Conservation (phyloP, 306 rosid species). For the Vigna mungo region DNA sequence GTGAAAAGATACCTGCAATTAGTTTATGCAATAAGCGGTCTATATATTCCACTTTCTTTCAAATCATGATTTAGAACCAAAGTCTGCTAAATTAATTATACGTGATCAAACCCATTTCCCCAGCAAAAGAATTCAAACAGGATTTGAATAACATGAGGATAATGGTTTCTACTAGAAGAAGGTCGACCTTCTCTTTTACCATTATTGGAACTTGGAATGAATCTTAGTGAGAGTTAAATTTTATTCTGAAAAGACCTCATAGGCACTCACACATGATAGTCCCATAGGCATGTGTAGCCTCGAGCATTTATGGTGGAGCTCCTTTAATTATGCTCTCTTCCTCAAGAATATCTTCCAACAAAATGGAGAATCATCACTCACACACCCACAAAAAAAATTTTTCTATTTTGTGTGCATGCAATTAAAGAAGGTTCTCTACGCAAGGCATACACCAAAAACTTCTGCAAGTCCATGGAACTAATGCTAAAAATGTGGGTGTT, state of each 20-base stretch:
- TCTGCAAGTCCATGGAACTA: slow-evolving; percentile 33
- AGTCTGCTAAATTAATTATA: slow-evolving; percentile 8
- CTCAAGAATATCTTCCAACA: slow-evolving; percentile 39
- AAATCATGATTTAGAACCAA: slow-evolving; percentile 9
- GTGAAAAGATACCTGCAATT: slow-evolving; percentile 8
- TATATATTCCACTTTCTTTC: slow-evolving; percentile 39
- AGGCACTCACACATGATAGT: slow-evolving; percentile 37
- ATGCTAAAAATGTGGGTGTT: slow-evolving; percentile 43
- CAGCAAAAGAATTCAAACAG: slow-evolving; percentile 31
- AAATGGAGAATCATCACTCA: no score
- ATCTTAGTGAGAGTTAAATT: slow-evolving; percentile 34
- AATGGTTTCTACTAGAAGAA: slow-evolving; percentile 47
- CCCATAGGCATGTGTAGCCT: slow-evolving; percentile 34
- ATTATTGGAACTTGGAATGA: slow-evolving; percentile 44
- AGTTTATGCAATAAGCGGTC: background rate
- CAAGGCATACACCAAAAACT: slow-evolving; percentile 43
- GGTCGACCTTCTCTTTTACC: slow-evolving; percentile 46
- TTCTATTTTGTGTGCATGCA: slow-evolving; percentile 39
- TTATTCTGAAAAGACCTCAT: slow-evolving; percentile 56
- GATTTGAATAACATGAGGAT: slow-evolving; percentile 32
- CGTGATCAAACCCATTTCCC: background rate
- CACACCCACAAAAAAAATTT: slow-evolving; percentile 33
- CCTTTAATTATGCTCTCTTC: slow-evolving; percentile 54
- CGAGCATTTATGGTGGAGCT: slow-evolving; percentile 49
- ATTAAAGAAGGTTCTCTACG: slow-evolving; percentile 58